Base-by-base conservation (phyloP, 2,329 filamentous ascomycete species). In the Taxawa tesnikishii region DNA sequence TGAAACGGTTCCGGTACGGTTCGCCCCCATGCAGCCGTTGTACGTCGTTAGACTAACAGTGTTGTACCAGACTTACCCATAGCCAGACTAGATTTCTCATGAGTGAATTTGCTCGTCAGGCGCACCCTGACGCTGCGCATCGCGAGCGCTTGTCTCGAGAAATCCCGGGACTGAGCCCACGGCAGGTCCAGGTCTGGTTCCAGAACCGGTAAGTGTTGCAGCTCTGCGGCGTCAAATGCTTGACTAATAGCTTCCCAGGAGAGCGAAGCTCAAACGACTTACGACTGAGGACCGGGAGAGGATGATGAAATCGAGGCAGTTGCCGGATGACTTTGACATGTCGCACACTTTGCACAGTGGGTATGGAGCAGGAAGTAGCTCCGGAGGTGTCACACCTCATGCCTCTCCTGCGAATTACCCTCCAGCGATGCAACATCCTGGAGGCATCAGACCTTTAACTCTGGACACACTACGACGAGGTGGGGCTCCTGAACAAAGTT, bases 131-230 rank as follows among this genome's bases (percentile, higher is more conserved):
- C 59, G 87, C 87, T 25, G 82, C 83, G 28, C 85, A 94, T 55
- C 71, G 87, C 40, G 87, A 94, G 53, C 71, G 84, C 28, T 65
- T 96, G 23, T 88, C 87, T 4, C 68, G 80, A 41, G 84, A 94
- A 53, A 94, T 96, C 28, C 87, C 88, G 18, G 88, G 87, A 1
- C 61, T 96, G 29, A 94, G 83, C 47, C 83, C 87, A 23, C 75
- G 87, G 39, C 87, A 96, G 54, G 88, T 96, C 15, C 87, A 96
- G 56, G 87, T 96, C 30, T 96, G 87, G 88, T 96, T 96, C 59
- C 87, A 96, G 58, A 96, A 96, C 59, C 75, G 87, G 87, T 94
- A 70, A 46, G 68, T 38, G 19, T 25, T 24, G 19, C 24, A 25
- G 32, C 30, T 11, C 29, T 27, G 31, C 27, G n/a, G 6, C 13